phyloP scores from a whole-genome alignment of 1,139 yeast genomes.

The Geotrichum klebahnii region DNA sequence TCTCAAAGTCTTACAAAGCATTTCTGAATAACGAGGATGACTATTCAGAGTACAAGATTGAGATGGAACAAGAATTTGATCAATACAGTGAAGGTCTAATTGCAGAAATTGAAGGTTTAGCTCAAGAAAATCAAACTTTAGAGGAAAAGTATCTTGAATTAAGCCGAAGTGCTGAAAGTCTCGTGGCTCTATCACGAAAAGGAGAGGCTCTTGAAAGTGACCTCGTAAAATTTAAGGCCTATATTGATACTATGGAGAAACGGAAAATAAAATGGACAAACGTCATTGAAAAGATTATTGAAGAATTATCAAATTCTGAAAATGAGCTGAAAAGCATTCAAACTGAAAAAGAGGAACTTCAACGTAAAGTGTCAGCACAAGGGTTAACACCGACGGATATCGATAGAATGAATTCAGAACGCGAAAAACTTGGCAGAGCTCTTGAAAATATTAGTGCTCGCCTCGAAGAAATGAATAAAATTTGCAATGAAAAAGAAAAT shows the following conservation, averaged over 20 bases:
- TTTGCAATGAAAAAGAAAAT: conserved; percentile 47
- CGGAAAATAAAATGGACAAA: conserved; percentile 63
- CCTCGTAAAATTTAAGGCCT: conserved; percentile 62
- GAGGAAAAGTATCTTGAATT: conserved; percentile 37
- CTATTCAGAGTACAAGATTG: conserved; percentile 51
- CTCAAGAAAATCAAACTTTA: conserved; percentile 40
- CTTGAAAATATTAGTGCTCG: conserved; percentile 50
- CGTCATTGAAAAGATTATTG: conserved; percentile 51
- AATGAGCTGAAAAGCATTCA: conserved; percentile 45
- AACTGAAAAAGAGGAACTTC: conserved; percentile 47
- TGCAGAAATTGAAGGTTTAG: conserved; percentile 46
- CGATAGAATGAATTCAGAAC: conserved; percentile 57
- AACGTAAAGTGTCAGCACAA: conserved; percentile 48
- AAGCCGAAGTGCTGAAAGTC: conserved; percentile 41
- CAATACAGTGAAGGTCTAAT: conserved; percentile 9
- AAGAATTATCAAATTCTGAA: conserved; percentile 51
- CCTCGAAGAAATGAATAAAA: conserved; percentile 40
- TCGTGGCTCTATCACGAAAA: conserved; percentile 51
- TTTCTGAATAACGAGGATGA: conserved; percentile 56
- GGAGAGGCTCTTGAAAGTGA: conserved; percentile 68
- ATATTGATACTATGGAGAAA: conserved; percentile 61
- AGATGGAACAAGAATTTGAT: conserved; percentile 50
- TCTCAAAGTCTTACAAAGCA: conserved; percentile 61
- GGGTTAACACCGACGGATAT: conserved; percentile 62
- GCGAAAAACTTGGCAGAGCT: conserved; percentile 55